phyloP scores from a whole-genome alignment of 768 basidiomycete genomes.

The Termitomyces sp. region DNA sequence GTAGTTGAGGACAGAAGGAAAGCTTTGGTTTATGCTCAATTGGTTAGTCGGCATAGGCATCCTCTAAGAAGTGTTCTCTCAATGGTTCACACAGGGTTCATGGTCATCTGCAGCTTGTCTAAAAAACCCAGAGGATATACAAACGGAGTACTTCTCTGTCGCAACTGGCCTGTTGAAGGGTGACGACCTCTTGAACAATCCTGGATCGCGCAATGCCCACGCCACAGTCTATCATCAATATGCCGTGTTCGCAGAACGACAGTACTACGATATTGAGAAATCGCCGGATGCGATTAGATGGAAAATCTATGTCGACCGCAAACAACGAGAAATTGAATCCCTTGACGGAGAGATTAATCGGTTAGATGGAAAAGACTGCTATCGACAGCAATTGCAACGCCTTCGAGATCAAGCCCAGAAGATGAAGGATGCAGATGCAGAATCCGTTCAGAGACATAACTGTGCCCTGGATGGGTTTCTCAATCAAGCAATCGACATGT shows the following conservation, averaged over 20 bases:
- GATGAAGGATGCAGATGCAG: slow-evolving; percentile 39
- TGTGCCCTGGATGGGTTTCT: slow-evolving; percentile 57
- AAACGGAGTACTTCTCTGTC: slow-evolving; percentile 60
- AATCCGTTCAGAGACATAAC: slow-evolving; percentile 50
- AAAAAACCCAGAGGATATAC: slow-evolving; percentile 71
- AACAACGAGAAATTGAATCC: slow-evolving; percentile 61
- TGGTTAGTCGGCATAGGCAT: slow-evolving; percentile 41
- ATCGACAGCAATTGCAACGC: slow-evolving; percentile 11
- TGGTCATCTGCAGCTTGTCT: slow-evolving; percentile 89
- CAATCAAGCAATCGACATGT: slow-evolving; percentile 77
- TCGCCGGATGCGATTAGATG: slow-evolving; percentile 68
- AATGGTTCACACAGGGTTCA: slow-evolving; percentile 54
- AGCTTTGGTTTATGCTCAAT: slow-evolving; percentile 47
- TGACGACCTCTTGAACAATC: slow-evolving; percentile 11
- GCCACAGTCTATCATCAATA: slow-evolving; percentile 73
- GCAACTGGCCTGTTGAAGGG: slow-evolving; percentile 37
- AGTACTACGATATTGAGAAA: slow-evolving; percentile 66
- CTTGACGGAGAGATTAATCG: slow-evolving; percentile 31
- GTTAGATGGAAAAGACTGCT: slow-evolving; percentile 11
- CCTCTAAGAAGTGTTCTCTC: neutral
- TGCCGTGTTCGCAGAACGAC: slow-evolving; percentile 85
- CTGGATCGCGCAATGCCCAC: slow-evolving; percentile 23
- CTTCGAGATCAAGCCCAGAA: slow-evolving; percentile 26
- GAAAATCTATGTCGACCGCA: slow-evolving; percentile 69
- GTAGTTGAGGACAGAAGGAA: slow-evolving; percentile 19